Base-by-base conservation (phyloP, 441 rosid genomes). In the Geranium incanum region DNA sequence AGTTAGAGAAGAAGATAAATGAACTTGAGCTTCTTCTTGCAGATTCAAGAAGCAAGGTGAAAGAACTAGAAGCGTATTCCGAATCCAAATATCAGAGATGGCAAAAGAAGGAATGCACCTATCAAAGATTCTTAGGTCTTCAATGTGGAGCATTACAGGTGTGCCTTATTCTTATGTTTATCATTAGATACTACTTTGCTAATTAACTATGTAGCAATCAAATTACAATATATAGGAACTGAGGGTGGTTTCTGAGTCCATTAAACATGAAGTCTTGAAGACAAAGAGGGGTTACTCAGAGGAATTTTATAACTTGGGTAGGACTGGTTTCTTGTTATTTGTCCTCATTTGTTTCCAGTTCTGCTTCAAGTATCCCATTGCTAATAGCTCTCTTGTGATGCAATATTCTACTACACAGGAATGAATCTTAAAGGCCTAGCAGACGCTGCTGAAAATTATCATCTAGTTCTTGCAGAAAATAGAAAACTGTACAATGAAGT, bases 91-190 rank as follows among this genome's bases (percentile, higher is more conserved):
- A 76, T 57, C 83, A 76, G 78, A 88, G 74, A 66, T 93, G 94
- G 95, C 85, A 80, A 73, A 83, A 79, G 73, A 91, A 86, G 80
- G 89, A 89, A 72, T 43, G 62, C 72, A 75, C 79, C 60, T 87
- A 86, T 76, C 83, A 76, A 69, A 77, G 76, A 38, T 82, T 87
- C 70, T 70, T 90, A 66, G 78, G 84, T 65, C 71, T 72, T 64
- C 94, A 89, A 55, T 76, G 70, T 28, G 84, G 78, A 72, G 85
- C 88, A 36, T 72, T 93, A 70, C 81, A 87, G 93, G 99, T 95
- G 77, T 75, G 79, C 67, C 48, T 69, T 66, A 50, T 38, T 73
- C 9, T 68, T 48, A 68, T 33, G 62, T 63, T 72, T 72, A 52
- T 71, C 36, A 41, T 36, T 18, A 64, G 41, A 13, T 52, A 37